Conservation (phyloP, 2,329 filamentous ascomycete genomes). For the Phialophora expanda region DNA sequence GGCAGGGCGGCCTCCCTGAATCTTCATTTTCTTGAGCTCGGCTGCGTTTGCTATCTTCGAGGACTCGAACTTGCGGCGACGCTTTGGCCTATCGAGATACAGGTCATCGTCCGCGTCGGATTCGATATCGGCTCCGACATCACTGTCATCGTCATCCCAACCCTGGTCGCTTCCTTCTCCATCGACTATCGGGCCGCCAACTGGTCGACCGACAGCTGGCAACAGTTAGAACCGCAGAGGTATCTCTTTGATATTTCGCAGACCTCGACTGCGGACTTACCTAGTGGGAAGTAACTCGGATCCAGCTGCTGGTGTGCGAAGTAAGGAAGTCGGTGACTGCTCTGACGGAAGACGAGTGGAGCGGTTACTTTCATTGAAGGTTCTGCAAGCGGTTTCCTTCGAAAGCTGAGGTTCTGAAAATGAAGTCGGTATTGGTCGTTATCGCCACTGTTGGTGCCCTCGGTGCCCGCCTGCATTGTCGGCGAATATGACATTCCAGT, state of each 20-base stretch:
- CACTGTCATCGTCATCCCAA: slow-evolving; percentile 34
- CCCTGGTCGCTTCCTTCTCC: slow-evolving; percentile 15
- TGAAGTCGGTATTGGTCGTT: not conserved
- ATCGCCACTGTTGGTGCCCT: not conserved
- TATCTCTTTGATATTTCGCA: not conserved
- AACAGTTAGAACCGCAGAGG: slow-evolving; percentile 1
- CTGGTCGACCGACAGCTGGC: slow-evolving; percentile 17
- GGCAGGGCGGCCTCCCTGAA: slow-evolving; percentile 49
- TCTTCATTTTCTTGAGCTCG: slow-evolving; percentile 55
- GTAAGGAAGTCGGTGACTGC: slow-evolving; percentile 35
- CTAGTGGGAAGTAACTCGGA: slow-evolving; percentile 32
- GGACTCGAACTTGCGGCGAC: slow-evolving; percentile 25
- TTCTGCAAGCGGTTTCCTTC: not conserved
- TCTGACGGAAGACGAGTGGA: slow-evolving; percentile 24
- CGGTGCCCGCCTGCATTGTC: not conserved
- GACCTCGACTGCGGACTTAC: slow-evolving; percentile 22
- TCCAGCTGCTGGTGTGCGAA: slow-evolving; percentile 40
- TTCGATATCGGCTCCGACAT: slow-evolving; percentile 27
- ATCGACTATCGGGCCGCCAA: slow-evolving; percentile 25
- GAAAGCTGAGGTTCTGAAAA: slow-evolving; percentile 2
- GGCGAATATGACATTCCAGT: not conserved
- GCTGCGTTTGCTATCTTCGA: slow-evolving; percentile 18
- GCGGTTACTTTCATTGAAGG: slow-evolving; percentile 7
- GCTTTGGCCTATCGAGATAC: slow-evolving; percentile 21
- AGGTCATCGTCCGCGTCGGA: slow-evolving; percentile 28